Conservation (phyloP, 371 early-diverging fungal species). For the Syncephalastrum monosporum region DNA sequence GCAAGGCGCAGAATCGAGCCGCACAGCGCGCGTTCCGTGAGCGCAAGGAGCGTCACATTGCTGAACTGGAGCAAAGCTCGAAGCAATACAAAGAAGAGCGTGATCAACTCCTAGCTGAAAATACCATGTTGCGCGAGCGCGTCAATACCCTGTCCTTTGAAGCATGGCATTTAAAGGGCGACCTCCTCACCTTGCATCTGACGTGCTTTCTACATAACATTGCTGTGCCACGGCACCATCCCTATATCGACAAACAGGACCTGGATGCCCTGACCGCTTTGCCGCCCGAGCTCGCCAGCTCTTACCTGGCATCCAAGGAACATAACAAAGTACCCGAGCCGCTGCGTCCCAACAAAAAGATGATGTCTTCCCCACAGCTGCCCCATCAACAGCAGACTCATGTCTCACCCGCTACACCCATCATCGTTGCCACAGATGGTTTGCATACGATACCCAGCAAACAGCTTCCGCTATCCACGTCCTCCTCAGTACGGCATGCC, state of each 20-base stretch:
- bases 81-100: slow-evolving; percentile 52
- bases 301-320: slow-evolving; percentile 9
- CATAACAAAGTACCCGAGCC: neutral
- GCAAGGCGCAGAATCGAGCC: slow-evolving; percentile 73
- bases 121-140: slow-evolving; percentile 31
- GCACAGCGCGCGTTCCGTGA: slow-evolving; percentile 77
- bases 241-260: slow-evolving; percentile 15
- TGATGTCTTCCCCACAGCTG: slow-evolving; percentile 25
- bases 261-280: slow-evolving; percentile 23
- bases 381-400: slow-evolving; percentile 6
- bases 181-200: slow-evolving; percentile 39
- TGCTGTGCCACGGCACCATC: slow-evolving; percentile 17
- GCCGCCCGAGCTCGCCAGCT: slow-evolving; percentile 27
- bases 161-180: slow-evolving; percentile 44
- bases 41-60: slow-evolving; percentile 64
- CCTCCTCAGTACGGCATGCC: no score
- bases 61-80: slow-evolving; percentile 57
- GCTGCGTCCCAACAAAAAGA: no score
- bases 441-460: neutral
- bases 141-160: slow-evolving; percentile 49
- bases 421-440: neutral
- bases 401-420: neutral
- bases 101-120: slow-evolving; percentile 36
- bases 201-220: slow-evolving; percentile 20
- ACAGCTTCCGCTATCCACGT: no score